Conservation (phyloP, 2,329 filamentous ascomycete species). For the Magnaporthales sp. region DNA sequence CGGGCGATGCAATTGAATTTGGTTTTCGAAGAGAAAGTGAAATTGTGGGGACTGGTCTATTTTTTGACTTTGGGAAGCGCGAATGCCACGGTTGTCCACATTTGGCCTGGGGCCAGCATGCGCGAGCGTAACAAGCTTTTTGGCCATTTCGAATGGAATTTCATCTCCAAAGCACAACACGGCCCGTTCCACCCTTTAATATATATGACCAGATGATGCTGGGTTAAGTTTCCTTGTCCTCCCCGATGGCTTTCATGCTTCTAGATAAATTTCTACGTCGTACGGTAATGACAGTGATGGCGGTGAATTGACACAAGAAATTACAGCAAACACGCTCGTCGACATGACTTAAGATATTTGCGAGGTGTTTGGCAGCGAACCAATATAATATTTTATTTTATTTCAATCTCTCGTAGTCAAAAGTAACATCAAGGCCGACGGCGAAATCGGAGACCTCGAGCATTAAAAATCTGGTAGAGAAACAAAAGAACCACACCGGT, state of each 20-base stretch:
- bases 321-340: not conserved
- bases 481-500: not conserved
- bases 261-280: not conserved
- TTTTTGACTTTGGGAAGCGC: not conserved
- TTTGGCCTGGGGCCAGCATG: not conserved
- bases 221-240: too few relatives aligned
- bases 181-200: too few relatives aligned
- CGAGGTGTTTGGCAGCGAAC: not conserved
- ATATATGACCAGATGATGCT: too few relatives aligned
- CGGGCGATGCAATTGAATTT: not conserved
- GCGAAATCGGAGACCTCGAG: not conserved
- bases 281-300: not conserved
- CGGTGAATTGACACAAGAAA: not conserved
- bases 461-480: not conserved
- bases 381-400: too few relatives aligned
- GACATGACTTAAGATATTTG: not conserved
- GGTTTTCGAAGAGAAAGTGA: not conserved
- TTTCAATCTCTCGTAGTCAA: not conserved
- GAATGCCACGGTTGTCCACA: not conserved
- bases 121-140: not conserved
- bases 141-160: too few relatives aligned
- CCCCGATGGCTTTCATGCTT: too few relatives aligned
- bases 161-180: too few relatives aligned
- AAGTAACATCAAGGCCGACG: not conserved
- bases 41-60: not conserved